Evolutionary conservation across 202 grass and related monocot genomes (phyloP).

Genomic region (Cymbopogon flexuosus): DNA sequence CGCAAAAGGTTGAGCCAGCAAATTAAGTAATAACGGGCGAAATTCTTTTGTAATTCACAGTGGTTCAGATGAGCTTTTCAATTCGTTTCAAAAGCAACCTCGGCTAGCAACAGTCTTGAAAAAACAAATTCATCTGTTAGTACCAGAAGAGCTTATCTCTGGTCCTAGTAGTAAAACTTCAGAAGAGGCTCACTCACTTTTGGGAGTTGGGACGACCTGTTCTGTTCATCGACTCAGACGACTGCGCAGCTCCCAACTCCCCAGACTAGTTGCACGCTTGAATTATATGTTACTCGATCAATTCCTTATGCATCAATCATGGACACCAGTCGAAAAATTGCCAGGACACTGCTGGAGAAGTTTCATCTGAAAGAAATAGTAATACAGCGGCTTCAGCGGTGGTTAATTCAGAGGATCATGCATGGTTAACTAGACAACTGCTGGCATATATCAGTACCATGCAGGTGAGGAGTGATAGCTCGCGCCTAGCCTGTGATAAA

Average conservation of each 20-base stretch:
- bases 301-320: constrained; percentile 2
- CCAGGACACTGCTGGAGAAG: not conserved
- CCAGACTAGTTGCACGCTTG: constrained; percentile 1
- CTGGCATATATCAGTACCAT: not conserved
- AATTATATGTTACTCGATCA: not conserved
- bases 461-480: not conserved
- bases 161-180: not conserved
- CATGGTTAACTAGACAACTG: not conserved
- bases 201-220: not conserved
- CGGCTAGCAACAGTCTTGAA: not conserved
- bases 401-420: not conserved
- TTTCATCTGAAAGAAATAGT: not conserved
- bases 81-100: constrained; percentile 25
- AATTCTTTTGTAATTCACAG: constrained; percentile 20
- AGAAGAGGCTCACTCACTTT: constrained; percentile 14
- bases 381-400: not conserved
- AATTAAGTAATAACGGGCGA: not conserved
- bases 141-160: constrained; percentile 19
- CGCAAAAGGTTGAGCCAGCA: not conserved
- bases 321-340: not conserved
- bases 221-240: constrained; percentile 2
- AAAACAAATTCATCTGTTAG: constrained; percentile 28
- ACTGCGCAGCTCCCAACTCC: not conserved
- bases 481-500: not conserved
- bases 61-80: constrained; percentile 36